Conservation (phyloP, 2,329 filamentous ascomycete species). For the Cadophora sp. region DNA sequence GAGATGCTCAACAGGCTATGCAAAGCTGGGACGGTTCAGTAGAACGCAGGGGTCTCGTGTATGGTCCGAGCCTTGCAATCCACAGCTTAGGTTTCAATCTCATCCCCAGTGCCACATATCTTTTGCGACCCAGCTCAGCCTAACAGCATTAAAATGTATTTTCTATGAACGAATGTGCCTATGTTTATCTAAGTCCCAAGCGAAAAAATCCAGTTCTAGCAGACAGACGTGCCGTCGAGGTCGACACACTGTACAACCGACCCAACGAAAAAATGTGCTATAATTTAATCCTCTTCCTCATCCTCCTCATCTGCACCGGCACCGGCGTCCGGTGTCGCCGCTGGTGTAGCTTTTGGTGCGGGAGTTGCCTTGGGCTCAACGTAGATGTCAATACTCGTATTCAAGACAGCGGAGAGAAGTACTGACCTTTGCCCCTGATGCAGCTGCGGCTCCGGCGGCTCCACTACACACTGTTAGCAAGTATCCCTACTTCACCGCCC, state of each 20-base stretch:
- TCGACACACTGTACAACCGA: too few relatives aligned
- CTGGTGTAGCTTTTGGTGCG: conserved; percentile 3
- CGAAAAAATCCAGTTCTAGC: background rate
- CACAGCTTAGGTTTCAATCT: too few relatives aligned
- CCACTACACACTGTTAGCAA: background rate
- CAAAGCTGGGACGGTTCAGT: too few relatives aligned
- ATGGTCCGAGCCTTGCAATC: too few relatives aligned
- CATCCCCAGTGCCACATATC: too few relatives aligned
- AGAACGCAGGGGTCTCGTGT: too few relatives aligned
- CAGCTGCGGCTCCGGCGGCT: background rate
- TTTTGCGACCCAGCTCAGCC: too few relatives aligned
- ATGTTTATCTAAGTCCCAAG: background rate
- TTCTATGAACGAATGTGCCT: background rate
- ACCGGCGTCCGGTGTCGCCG: background rate
- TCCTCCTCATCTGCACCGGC: conserved; percentile 2
- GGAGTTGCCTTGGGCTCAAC: background rate
- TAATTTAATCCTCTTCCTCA: background rate
- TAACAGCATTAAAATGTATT: background rate
- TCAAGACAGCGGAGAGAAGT: background rate
- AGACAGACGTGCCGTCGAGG: too few relatives aligned
- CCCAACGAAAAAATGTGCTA: background rate
- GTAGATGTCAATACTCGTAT: background rate
- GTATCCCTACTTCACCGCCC: background rate
- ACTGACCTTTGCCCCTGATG: background rate
- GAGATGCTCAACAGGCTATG: too few relatives aligned